phyloP scores from a whole-genome alignment of 495 filamentous ascomycete species.

The Amphirosellinia nigrospora region DNA sequence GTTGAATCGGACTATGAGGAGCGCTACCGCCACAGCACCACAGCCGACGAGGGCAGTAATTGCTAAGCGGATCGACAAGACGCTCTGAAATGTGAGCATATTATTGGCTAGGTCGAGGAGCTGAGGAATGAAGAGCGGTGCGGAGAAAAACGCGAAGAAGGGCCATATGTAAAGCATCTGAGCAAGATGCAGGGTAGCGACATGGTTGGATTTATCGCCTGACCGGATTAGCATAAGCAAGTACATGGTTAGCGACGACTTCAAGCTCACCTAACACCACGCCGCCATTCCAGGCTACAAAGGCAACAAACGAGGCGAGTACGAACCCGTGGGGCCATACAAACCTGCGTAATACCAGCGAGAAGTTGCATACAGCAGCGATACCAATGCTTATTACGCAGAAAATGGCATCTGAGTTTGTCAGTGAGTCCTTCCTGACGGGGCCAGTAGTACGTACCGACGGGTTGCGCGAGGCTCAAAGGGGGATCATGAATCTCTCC shows the following conservation, averaged over 20 bases:
- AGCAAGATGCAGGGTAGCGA: constrained; percentile 83
- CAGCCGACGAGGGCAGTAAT: constrained; percentile 33
- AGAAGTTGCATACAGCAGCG: constrained; percentile 58
- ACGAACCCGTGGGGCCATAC: constrained; percentile 73
- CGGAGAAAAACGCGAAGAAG: constrained; percentile 86
- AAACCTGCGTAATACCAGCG: constrained; percentile 52
- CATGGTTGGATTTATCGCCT: constrained; percentile 94
- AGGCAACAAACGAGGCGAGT: constrained; percentile 70
- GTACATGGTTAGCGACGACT: background rate
- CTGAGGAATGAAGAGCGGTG: constrained; percentile 68
- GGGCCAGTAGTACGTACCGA: constrained; percentile 51
- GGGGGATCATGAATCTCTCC: constrained; percentile 71
- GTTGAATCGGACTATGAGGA: constrained; percentile 74
- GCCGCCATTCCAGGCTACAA: constrained; percentile 85
- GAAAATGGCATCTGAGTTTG: constrained; percentile 47
- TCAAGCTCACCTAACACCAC: constrained; percentile 78
- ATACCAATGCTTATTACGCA: constrained; percentile 65
- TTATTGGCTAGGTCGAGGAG: constrained; percentile 22
- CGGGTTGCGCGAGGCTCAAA: constrained; percentile 58
- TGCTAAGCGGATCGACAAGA: background rate
- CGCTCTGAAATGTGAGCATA: background rate
- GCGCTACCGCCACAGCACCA: constrained; percentile 49
- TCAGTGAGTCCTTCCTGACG: constrained; percentile 1
- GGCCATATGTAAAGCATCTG: constrained; percentile 97
- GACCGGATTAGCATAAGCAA: constrained; percentile 20